Evolutionary conservation across 805 yeast species (phyloP), one percentile per base, ranked within the genome.

Genomic region (Peterozyma xylosa): DNA sequence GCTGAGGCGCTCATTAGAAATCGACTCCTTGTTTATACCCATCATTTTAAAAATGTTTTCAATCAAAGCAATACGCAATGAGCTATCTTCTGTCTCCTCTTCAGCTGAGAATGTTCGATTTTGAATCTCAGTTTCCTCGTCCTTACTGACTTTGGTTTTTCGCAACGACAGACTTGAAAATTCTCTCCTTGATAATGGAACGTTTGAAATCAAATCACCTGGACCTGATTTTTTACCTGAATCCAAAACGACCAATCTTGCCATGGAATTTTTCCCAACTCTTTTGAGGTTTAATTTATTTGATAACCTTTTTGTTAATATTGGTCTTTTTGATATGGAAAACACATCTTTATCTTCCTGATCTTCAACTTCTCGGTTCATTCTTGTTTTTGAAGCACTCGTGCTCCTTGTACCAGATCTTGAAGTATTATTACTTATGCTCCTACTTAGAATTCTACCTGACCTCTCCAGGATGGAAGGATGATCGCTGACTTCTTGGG

Each of bases 131-230:
- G 54, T 53, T 29, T 50, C 42, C 18, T 47, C 47, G 7, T 21
- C 27, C 35, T 33, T 33, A 9, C 16, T 27, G 10, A 33, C 27
- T 14, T 34, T 16, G 5, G 21, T 35, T 27, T n/a, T 14, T n/a
- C 33, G 21, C 29, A 45, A 32, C 11, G 42, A 32, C 32, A 30
- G 29, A 38, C 41, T 29, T 46, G 54, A 15, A 43, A 45, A 40
- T 54, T 48, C 29, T 56, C 53, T 58, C 43, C 82, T 64, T 1
- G 82, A 71, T 7, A 85, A 58, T 1, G 95, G 93, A 1, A 82
- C 96, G 43, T 83, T 85, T 0, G 96, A 84, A 10, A 89, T 63
- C 42, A 89, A 67, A 57, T 88, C 96, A 29, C 96, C 96, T 0
- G 96, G 96, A 54, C 84, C 87, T 14, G 80, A 66, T 3, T 75